phyloP scores from a whole-genome alignment of 2,329 filamentous ascomycete genomes.

The Chaetomium sp. region DNA sequence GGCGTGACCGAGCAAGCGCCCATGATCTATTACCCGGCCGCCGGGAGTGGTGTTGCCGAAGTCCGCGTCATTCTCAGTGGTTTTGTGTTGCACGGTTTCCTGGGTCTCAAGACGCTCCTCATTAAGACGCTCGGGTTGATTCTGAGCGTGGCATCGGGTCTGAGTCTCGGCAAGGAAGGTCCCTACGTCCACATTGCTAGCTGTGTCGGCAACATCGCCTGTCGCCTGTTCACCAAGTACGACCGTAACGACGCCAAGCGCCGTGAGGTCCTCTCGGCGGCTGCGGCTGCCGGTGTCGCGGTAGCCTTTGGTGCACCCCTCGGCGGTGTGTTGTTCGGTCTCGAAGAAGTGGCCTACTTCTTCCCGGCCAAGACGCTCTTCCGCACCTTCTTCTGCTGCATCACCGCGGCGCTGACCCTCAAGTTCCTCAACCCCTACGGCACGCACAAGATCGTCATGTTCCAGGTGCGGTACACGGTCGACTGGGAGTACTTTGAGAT shows the following conservation, averaged over 20 bases:
- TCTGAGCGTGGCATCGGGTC: conserved; percentile 82
- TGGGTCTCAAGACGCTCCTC: conserved; percentile 78
- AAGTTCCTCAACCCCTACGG: conserved; percentile 96
- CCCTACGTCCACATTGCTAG: conserved; percentile 97
- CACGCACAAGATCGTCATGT: conserved; percentile 92
- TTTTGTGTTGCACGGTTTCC: conserved; percentile 92
- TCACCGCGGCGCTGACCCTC: conserved; percentile 80
- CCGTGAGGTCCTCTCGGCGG: conserved; percentile 87
- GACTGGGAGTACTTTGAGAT: conserved; percentile 97
- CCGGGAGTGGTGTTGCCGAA: conserved; percentile 92
- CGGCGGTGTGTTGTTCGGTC: conserved; percentile 82
- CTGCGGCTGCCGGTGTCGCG: conserved; percentile 83
- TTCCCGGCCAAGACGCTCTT: conserved; percentile 97
- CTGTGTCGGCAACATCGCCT: conserved; percentile 91
- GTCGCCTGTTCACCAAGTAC: conserved; percentile 90
- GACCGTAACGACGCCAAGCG: conserved; percentile 90
- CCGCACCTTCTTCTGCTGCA: conserved; percentile 96
- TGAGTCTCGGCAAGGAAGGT: conserved; percentile 90
- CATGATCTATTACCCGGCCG: conserved; percentile 93
- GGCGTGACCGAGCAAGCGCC: conserved; percentile 43
- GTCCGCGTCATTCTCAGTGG: conserved; percentile 97
- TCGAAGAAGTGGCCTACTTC: conserved; percentile 96
- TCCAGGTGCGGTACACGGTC: conserved; percentile 81
- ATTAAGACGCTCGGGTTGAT: conserved; percentile 80
- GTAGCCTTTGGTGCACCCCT: conserved; percentile 88